Conservation (phyloP, 1,139 yeast genomes). For the Oligophagozyma castellii region DNA sequence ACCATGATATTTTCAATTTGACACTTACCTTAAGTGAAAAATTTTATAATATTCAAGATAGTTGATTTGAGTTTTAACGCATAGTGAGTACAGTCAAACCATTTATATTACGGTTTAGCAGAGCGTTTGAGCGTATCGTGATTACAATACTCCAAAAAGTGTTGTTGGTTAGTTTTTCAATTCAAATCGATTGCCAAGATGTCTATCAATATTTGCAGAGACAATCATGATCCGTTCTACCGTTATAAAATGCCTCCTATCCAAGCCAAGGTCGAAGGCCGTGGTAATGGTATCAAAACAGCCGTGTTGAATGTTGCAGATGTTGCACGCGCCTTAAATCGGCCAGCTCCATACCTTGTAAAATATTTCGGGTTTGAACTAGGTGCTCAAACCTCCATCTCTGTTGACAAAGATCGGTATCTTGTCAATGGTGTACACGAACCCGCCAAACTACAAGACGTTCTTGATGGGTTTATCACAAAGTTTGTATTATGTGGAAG, state of each 20-base stretch:
- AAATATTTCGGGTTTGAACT: slow-evolving; percentile 93
- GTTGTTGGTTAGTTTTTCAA: too few species aligned
- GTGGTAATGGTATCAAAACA: slow-evolving; percentile 98
- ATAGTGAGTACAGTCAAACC: too few species aligned
- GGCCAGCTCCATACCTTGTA: slow-evolving; percentile 85
- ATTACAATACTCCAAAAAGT: too few species aligned
- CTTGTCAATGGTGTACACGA: slow-evolving; percentile 94
- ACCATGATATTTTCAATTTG: too few species aligned
- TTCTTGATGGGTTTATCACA: slow-evolving; percentile 83
- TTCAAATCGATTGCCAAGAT: slow-evolving; percentile 31
- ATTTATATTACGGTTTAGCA: too few species aligned
- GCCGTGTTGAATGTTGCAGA: slow-evolving; percentile 83
- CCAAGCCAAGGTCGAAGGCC: slow-evolving; percentile 94
- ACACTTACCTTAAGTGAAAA: too few species aligned
- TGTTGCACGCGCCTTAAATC: slow-evolving; percentile 85
- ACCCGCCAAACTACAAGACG: slow-evolving; percentile 79
- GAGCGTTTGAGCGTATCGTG: too few species aligned
- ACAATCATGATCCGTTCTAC: slow-evolving; percentile 94
- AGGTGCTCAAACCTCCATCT: slow-evolving; percentile 87
- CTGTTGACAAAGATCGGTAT: slow-evolving; percentile 72
- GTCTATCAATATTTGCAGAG: slow-evolving; percentile 96
- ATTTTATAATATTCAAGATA: too few species aligned
- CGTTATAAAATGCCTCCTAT: slow-evolving; percentile 98
- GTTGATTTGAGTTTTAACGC: too few species aligned
- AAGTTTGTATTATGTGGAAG: slow-evolving; percentile 88